phyloP scores from a whole-genome alignment of 2,329 filamentous ascomycete genomes.

The Aspergillus quadricinctus region DNA sequence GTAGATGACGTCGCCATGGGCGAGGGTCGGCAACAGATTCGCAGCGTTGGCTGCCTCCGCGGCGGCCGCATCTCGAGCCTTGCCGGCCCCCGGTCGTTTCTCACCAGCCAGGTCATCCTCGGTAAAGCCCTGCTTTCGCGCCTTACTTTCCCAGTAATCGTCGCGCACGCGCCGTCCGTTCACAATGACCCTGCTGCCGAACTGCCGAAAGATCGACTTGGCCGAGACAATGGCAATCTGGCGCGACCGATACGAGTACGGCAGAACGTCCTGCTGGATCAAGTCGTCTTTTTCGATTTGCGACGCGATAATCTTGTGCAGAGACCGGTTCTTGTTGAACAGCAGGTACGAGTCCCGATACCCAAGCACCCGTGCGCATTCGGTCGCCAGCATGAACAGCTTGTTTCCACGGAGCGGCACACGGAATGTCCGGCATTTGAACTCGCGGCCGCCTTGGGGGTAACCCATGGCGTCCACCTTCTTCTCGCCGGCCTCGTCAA shows the following conservation, averaged over 20 bases:
- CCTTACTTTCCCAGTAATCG: constrained; percentile 98
- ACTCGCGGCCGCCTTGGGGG: constrained; percentile 76
- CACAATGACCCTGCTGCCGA: constrained; percentile 88
- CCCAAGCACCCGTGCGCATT: constrained; percentile 87
- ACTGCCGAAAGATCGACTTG: constrained; percentile 97
- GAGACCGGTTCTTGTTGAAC: constrained; percentile 96
- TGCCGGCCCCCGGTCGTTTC: constrained; percentile 87
- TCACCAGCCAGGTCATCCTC: constrained; percentile 94
- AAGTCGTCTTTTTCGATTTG: constrained; percentile 95
- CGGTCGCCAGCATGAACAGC: constrained; percentile 97
- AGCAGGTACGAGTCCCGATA: constrained; percentile 97
- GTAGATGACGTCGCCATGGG: constrained; percentile 85
- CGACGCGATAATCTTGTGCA: constrained; percentile 96
- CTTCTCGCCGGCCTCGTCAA: constrained; percentile 87
- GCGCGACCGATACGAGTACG: constrained; percentile 95
- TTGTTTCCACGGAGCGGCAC: constrained; percentile 89
- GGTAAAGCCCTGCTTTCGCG: constrained; percentile 94
- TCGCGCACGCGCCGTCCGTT: constrained; percentile 88
- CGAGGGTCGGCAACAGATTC: constrained; percentile 56
- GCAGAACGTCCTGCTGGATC: constrained; percentile 89
- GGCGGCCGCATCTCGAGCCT: constrained; percentile 76
- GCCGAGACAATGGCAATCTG: constrained; percentile 98
- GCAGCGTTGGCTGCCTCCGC: constrained; percentile 62
- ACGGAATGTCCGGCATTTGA: constrained; percentile 87
- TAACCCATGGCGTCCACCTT: constrained; percentile 85